phyloP scores from a whole-genome alignment of 192 early-diverging fungal species.

The Gryganskiella cystojenkinii region DNA sequence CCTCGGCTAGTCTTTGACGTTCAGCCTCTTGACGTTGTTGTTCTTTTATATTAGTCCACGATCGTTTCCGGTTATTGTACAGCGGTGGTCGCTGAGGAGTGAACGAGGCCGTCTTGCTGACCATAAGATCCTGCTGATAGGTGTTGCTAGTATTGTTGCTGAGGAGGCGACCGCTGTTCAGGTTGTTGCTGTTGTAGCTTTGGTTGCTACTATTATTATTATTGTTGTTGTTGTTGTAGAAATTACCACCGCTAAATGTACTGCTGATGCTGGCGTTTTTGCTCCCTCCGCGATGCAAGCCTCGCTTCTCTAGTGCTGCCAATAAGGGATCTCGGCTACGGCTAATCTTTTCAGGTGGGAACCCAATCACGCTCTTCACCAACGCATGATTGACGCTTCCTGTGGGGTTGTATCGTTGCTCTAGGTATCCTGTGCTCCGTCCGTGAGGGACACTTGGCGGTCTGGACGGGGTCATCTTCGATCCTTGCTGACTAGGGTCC shows the following conservation, averaged over 20 bases:
- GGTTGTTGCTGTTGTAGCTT: no score
- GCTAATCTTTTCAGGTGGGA: not conserved
- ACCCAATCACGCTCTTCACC: conserved; percentile 6
- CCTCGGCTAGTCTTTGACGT: conserved; percentile 1
- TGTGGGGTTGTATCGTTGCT: conserved; percentile 26
- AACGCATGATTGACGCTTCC: conserved; percentile 3
- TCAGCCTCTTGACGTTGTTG: conserved; percentile 9
- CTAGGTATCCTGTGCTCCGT: conserved; percentile 7
- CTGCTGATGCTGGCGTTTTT: no score
- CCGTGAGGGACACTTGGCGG: not conserved
- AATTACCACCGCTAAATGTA: not conserved
- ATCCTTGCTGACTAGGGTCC: not conserved
- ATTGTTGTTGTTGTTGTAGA: no score
- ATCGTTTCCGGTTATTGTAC: conserved; percentile 13
- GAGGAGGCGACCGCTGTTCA: no score
- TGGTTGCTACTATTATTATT: no score
- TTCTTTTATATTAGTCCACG: conserved; percentile 26
- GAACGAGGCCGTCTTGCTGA: not conserved
- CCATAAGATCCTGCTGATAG: not conserved
- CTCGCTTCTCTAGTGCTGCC: not conserved
- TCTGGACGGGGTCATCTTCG: not conserved
- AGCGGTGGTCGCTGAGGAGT: not conserved
- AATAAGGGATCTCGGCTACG: not conserved
- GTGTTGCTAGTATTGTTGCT: not conserved
- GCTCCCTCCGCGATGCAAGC: not conserved